Evolutionary conservation across 768 basidiomycete genomes (phyloP), one percentile per base, ranked within the genome.

Genomic region (Lyophyllum shimeji): DNA sequence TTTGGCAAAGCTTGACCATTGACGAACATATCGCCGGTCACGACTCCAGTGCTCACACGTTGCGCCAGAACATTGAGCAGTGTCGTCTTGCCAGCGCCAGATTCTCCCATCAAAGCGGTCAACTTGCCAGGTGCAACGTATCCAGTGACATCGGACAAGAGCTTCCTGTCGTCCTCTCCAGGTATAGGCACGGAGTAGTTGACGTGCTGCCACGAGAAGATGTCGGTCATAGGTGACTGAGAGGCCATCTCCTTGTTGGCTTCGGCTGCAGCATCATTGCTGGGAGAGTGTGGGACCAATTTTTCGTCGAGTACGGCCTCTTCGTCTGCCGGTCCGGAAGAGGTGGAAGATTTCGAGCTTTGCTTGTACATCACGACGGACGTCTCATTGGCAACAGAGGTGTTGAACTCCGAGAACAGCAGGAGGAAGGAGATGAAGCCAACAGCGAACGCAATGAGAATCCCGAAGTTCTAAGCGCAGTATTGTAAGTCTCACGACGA

Each of bases 41-140:
- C 65, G 8, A 78, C 66, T n/a, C 77, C 77, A 11, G 58, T 63
- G 18, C 62, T 63, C 7, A 65, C 55, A n/a, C 75, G 72, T 47
- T 74, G 66, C 46, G 77, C 76, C 7, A 77, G 68, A 62, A 69
- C 82, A 69, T 73, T 76, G 43, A 74, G 74, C 62, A 71, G 74
- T 47, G 75, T 83, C 57, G 76, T 83, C 58, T 67, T 70, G 0
- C 70, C 70, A 39, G 67, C 65, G 25, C 65, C 70, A 46, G 56
- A 73, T 71, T 63, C 75, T 64, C 74, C 89, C 87, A 83, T 89
- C 62, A 81, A 77, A 45, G 85, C 85, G 0, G 84, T 86, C 56
- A 89, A 69, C 51, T 77, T 88, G 0, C 89, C 89, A 0, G 89
- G 89, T 11, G 81, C 83, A 27, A 92, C 90, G 65, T 81, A 94